phyloP scores from a whole-genome alignment of 163 green algal species.

The Coccomyxa subellipsoidea region DNA sequence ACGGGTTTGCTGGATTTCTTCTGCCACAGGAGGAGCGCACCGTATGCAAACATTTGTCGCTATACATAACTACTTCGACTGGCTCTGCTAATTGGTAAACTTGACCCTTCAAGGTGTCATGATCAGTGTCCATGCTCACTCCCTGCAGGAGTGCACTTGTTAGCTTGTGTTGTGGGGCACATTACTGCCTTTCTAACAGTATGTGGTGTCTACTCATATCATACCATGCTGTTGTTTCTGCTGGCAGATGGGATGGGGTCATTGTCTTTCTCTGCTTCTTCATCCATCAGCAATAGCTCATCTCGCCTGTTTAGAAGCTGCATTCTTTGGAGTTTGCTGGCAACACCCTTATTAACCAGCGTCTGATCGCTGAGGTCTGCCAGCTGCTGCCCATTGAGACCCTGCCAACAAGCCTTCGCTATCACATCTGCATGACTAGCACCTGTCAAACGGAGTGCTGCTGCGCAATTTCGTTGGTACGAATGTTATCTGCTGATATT shows the following conservation, averaged over 20 bases:
- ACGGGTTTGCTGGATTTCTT: not conserved
- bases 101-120: not conserved
- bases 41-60: not conserved
- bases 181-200: too few species aligned
- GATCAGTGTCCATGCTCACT: too few species aligned
- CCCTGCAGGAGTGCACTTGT: too few species aligned
- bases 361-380: conserved; percentile 5
- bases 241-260: too few species aligned
- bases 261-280: too few species aligned
- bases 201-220: too few species aligned
- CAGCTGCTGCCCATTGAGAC: conserved; percentile 19
- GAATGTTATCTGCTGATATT: not conserved
- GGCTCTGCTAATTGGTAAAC: not conserved
- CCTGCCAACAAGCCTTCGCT: conserved; percentile 8
- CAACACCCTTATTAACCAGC: conserved; percentile 8
- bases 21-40: not conserved
- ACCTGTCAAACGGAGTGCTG: not conserved
- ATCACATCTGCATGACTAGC: not conserved
- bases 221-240: too few species aligned
- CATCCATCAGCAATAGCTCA: conserved; percentile 14
- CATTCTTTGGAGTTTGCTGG: conserved; percentile 20
- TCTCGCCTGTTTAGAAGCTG: conserved; percentile 20
- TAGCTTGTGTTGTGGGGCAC: too few species aligned
- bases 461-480: not conserved
- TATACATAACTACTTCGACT: not conserved